A percentile compares a stretch with the other conserved stretches of the same genome.
Evolutionary conservation across 257 asterid species (phyloP).

Genomic region (Galeopsis tetrahit): DNA sequence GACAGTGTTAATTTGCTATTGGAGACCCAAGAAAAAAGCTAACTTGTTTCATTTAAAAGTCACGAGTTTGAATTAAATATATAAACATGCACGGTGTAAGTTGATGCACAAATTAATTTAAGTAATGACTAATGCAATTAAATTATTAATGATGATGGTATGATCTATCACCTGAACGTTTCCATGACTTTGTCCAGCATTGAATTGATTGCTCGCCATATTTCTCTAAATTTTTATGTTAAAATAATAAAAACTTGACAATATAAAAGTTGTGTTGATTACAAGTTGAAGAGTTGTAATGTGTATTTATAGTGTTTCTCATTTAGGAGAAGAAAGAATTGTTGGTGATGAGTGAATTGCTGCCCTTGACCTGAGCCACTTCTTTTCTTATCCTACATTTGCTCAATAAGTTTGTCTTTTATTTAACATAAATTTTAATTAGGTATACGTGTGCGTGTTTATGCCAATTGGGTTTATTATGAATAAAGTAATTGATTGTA

Average conservation of each 20-base stretch:
- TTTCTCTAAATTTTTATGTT: constrained; percentile 13
- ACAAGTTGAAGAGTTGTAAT: neutral
- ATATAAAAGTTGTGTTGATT: neutral
- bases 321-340: neutral
- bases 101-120: no score
- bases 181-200: constrained; percentile 55
- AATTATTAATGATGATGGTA: neutral
- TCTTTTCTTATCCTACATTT: constrained; percentile 4
- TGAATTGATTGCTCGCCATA: constrained; percentile 57
- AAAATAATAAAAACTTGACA: neutral
- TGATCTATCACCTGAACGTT: constrained; percentile 34
- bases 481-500: no score
- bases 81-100: no score
- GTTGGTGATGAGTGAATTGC: constrained; percentile 44
- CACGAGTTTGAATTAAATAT: no score
- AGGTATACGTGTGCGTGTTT: no score
- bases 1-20: no score
- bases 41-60: no score
- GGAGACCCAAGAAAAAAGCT: no score
- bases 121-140: no score
- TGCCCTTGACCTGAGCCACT: constrained; percentile 31
- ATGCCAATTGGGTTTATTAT: no score
- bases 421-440: neutral
- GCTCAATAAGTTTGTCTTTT: neutral
- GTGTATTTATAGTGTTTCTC: constrained; percentile 38